Conservation (phyloP, 1,284 basidiomycete species). For the Tilletia indica region DNA sequence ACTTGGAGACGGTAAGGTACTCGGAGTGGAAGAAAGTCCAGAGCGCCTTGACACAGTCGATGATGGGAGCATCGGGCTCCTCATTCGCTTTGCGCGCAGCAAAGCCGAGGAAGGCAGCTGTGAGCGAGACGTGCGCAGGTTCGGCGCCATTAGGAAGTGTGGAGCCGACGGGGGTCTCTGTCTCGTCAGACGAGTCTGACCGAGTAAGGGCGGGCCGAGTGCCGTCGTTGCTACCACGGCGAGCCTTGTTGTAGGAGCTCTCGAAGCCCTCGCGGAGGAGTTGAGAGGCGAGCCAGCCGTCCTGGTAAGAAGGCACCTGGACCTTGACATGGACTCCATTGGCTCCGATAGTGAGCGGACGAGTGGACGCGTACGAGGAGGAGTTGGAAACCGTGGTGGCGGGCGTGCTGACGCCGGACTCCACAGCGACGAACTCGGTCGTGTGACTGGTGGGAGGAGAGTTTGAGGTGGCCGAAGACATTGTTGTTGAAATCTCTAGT, state of each 20-base stretch:
- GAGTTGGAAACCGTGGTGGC: not conserved
- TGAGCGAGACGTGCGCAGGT: constrained; percentile 3
- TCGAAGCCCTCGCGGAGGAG: constrained; percentile 7
- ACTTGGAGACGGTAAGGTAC: constrained; percentile 1
- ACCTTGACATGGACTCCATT: constrained; percentile 14
- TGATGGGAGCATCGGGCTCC: not conserved
- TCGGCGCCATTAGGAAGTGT: not conserved
- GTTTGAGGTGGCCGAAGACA: not conserved
- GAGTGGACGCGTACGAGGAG: not conserved
- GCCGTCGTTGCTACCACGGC: not conserved
- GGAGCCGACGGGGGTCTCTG: not conserved
- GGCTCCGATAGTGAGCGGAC: constrained; percentile 13
- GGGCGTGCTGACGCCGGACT: not conserved
- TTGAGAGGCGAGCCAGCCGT: constrained; percentile 14
- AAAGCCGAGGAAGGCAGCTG: constrained; percentile 12
- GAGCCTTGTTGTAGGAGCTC: not conserved
- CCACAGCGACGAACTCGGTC: constrained; percentile 6
- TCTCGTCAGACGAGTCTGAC: not conserved
- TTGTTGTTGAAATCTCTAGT: not conserved
- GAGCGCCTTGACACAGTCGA: constrained; percentile 15
- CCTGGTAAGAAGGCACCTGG: constrained; percentile 11
- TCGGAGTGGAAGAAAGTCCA: not conserved
- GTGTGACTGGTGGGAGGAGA: not conserved
- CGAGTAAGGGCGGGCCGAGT: not conserved
- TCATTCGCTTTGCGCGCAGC: constrained; percentile 6